Evolutionary conservation across 2,329 filamentous ascomycete species (phyloP).

Genomic region (Diaporthe eres): DNA sequence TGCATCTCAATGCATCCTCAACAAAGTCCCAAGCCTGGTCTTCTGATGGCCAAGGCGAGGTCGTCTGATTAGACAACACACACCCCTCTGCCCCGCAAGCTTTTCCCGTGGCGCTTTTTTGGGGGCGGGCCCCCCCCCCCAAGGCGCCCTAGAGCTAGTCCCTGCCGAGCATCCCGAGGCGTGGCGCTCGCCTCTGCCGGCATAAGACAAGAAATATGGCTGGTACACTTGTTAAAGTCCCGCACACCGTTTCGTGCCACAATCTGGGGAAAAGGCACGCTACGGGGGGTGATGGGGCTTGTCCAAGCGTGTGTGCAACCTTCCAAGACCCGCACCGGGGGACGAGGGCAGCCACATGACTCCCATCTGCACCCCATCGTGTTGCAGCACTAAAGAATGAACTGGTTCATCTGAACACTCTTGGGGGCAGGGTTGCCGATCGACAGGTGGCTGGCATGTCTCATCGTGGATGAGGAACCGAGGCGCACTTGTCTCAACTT

Average conservation of each 20-base stretch:
- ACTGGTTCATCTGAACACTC: slow-evolving; percentile 18
- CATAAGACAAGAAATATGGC: slow-evolving; percentile 27
- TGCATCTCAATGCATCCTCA: background rate
- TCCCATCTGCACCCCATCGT: background rate
- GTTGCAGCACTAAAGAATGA: slow-evolving; percentile 10
- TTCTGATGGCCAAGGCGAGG: background rate
- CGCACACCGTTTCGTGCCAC: slow-evolving; percentile 6
- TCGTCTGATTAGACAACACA: slow-evolving; percentile 22
- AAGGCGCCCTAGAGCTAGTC: slow-evolving; percentile 3
- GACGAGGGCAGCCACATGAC: slow-evolving; percentile 6
- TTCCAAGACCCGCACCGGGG: slow-evolving; percentile 4
- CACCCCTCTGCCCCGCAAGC: slow-evolving; percentile 4
- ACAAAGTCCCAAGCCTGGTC: background rate
- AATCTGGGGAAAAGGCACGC: slow-evolving; percentile 10
- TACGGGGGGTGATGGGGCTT: background rate
- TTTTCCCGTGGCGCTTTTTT: background rate
- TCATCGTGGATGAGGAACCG: background rate
- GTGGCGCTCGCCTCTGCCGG: slow-evolving; percentile 25
- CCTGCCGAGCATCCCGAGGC: slow-evolving; percentile 26
- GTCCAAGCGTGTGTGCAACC: slow-evolving; percentile 12
- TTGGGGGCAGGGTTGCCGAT: background rate
- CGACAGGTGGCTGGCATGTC: slow-evolving; percentile 19
- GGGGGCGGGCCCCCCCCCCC: too few species aligned
- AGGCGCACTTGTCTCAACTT: background rate
- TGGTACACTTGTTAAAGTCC: background rate